phyloP scores from a whole-genome alignment of 768 basidiomycete species.

The Podaxis sp. region DNA sequence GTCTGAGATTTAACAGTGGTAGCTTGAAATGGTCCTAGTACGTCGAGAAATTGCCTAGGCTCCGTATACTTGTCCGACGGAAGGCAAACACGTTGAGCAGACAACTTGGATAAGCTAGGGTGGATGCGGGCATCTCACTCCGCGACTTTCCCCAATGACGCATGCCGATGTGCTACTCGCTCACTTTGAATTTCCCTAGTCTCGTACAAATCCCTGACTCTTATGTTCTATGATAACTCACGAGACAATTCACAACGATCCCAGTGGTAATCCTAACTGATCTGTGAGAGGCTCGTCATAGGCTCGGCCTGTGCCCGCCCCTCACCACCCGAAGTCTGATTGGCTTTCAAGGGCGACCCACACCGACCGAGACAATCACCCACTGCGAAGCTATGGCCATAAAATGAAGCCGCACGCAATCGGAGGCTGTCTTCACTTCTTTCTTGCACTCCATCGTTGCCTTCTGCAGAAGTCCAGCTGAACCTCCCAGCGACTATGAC shows the following conservation, averaged over 20 bases:
- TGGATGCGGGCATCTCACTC: neutral
- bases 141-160: neutral
- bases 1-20: neutral
- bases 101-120: neutral
- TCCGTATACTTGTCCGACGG: neutral
- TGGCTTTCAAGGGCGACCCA: neutral
- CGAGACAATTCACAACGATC: neutral
- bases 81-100: neutral
- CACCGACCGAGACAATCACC: neutral
- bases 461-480: neutral
- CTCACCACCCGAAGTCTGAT: neutral
- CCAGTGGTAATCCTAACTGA: neutral
- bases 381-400: neutral
- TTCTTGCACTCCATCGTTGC: neutral
- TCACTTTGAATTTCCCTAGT: neutral
- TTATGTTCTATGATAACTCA: neutral
- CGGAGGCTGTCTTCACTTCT: neutral
- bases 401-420: neutral
- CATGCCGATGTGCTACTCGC: neutral
- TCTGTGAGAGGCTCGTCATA: neutral
- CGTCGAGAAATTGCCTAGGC: neutral
- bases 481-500: neutral
- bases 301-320: too few species aligned
- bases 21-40: neutral
- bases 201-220: neutral